phyloP scores from a whole-genome alignment of 768 basidiomycete genomes.

The Xanthoconium stramineum region DNA sequence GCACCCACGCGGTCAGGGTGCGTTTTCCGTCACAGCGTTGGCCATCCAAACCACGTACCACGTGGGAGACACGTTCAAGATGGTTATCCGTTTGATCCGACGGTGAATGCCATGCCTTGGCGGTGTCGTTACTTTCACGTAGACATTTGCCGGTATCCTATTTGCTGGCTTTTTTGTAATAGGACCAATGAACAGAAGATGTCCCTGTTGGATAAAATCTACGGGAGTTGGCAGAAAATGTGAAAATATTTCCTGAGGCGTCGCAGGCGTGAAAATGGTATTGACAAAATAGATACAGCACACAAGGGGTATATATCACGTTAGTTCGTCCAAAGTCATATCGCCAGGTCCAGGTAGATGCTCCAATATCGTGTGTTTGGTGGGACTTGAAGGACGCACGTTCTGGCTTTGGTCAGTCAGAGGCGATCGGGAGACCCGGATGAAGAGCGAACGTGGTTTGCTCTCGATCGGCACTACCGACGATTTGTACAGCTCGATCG shows the following conservation, averaged over 20 bases:
- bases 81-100: too few relatives aligned
- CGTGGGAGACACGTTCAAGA: too few relatives aligned
- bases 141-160: too few relatives aligned
- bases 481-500: slow-evolving; percentile 61
- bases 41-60: too few relatives aligned
- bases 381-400: slow-evolving; percentile 11
- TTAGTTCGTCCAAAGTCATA: slow-evolving; percentile 52
- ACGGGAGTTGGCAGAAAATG: too few relatives aligned
- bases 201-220: too few relatives aligned
- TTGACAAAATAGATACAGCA: slow-evolving; percentile 16
- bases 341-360: slow-evolving; percentile 40
- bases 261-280: background rate
- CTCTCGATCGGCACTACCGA: slow-evolving; percentile 45
- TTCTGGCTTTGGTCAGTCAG: slow-evolving; percentile 44
- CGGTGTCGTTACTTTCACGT: too few relatives aligned
- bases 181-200: too few relatives aligned
- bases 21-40: too few relatives aligned
- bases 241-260: background rate
- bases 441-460: slow-evolving; percentile 53
- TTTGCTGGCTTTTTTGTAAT: too few relatives aligned
- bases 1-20: too few relatives aligned
- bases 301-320: slow-evolving; percentile 13
- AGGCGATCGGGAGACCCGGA: slow-evolving; percentile 44
- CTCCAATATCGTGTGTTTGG: slow-evolving; percentile 26
- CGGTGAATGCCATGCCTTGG: too few relatives aligned